Evolutionary conservation across 2,329 filamentous ascomycete species (phyloP), one percentile per base, ranked within the genome.

Genomic region (Aspergillus quadrilineatus): DNA sequence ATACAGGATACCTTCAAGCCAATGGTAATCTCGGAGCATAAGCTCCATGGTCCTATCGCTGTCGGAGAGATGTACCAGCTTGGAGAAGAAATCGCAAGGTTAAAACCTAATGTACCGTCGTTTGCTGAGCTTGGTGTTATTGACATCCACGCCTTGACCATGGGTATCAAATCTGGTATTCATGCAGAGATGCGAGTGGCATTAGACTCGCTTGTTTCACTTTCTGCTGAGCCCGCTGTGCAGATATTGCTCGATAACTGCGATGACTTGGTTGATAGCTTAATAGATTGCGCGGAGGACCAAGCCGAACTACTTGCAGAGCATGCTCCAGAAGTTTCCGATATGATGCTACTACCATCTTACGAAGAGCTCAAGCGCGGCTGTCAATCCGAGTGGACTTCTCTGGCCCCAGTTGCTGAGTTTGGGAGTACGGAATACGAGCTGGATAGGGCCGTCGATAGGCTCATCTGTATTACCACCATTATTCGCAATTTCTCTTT

Each of bases 401-500:
- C 82, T 1, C 74, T 97, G 53, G 86, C 89, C 63, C 87, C 92
- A 49, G 80, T 89, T 22, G 84, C 88, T 0, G 81, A 84, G 36
- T 89, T 94, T 69, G 93, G 91, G 2, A 89, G 87, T 2, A 76
- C 82, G 12, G 88, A 88, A 30, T 93, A 96, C 70, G 86, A 93
- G 50, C 82, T 97, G 2, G 90, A 96, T 67, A 86, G 89, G 49
- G 89, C 92, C 2, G 92, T 92, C 4, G 92, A 97, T 65, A 85
- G 89, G 57, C 75, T 99, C 47, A 87, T 97, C 55, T 95, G 92
- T 67, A 89, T 97, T 62, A 96, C 92, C 1, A 96, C 91, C 0
- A 92, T 97, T 55, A 76, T 99, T 46, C 88, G 94, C 57, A 99
- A 99, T 65, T 82, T 97, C 14, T 97, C 94, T 0, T 97, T 96